Percentiles rank a stretch among this genome's conserved stretches.
These are phyloP conservation scores for Geotrichum macrosporum DNA, from an alignment of 1,139 yeast species.

Conservation along the genomic window DNA sequence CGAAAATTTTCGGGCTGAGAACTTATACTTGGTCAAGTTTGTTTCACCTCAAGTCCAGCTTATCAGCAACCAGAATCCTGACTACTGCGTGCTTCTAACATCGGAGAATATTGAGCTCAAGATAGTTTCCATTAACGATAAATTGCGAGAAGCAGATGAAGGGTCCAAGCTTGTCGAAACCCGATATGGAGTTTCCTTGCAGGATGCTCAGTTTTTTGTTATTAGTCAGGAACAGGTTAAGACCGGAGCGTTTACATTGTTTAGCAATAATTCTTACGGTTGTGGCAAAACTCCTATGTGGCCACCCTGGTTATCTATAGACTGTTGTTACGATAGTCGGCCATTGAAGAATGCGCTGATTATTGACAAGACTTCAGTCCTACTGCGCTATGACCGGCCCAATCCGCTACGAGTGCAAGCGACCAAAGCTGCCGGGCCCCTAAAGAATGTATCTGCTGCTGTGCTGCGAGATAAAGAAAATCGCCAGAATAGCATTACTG, in stretches of 20 bases:
- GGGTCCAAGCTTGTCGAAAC: slow-evolving; percentile 56
- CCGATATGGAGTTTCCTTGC: slow-evolving; percentile 62
- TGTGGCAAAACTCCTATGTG: slow-evolving; percentile 44
- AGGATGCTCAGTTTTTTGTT: slow-evolving; percentile 68
- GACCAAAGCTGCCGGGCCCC: slow-evolving; percentile 15
- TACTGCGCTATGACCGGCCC: slow-evolving; percentile 60
- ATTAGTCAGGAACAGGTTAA: slow-evolving; percentile 49
- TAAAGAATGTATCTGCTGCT: slow-evolving; percentile 19
- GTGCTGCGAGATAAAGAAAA: slow-evolving; percentile 36
- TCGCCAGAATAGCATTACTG: slow-evolving; percentile 45
- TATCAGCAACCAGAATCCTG: slow-evolving; percentile 59
- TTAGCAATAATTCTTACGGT: slow-evolving; percentile 41
- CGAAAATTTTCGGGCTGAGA: slow-evolving; percentile 47
- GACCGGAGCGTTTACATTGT: slow-evolving; percentile 43
- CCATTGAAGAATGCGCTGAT: slow-evolving; percentile 55
- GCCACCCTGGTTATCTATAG: slow-evolving; percentile 81
- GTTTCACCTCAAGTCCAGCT: slow-evolving; percentile 85
- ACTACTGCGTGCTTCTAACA: slow-evolving; percentile 62
- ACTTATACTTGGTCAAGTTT: slow-evolving; percentile 64
- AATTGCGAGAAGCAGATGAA: slow-evolving; percentile 47
- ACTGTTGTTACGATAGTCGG: slow-evolving; percentile 66
- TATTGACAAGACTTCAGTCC: slow-evolving; percentile 59
- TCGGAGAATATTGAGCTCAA: slow-evolving; percentile 70
- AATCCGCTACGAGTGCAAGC: slow-evolving; percentile 51
- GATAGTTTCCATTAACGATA: slow-evolving; percentile 53